Conservation (phyloP, 164 flowering plant species). For the Piper longum region DNA sequence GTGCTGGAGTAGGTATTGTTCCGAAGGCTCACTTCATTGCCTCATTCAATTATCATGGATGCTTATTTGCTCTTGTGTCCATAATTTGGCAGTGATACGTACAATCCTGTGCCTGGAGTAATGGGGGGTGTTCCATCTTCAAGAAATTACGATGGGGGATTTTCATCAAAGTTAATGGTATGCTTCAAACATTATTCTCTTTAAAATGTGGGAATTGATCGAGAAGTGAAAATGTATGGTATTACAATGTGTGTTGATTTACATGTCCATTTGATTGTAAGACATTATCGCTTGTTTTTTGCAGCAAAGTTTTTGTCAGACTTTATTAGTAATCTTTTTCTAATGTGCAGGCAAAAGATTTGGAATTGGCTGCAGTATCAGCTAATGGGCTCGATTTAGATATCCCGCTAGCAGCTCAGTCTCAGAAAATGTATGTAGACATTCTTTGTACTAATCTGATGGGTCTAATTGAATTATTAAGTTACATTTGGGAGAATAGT, state of each 20-base stretch:
- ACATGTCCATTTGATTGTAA: too few relatives aligned
- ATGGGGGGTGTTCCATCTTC: constrained; percentile 92
- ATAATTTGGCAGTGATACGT: constrained; percentile 53
- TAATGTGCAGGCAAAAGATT: constrained; percentile 62
- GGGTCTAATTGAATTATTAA: too few relatives aligned
- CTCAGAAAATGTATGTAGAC: constrained; percentile 41
- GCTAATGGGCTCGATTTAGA: constrained; percentile 42
- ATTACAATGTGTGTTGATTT: too few relatives aligned
- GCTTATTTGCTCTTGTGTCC: neutral
- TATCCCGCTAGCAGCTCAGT: constrained; percentile 46
- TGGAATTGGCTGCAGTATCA: constrained; percentile 56
- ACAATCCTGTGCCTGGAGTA: constrained; percentile 96
- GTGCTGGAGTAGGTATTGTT: constrained; percentile 59
- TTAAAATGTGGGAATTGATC: too few relatives aligned
- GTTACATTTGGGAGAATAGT: too few relatives aligned
- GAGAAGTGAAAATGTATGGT: too few relatives aligned
- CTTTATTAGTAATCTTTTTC: neutral
- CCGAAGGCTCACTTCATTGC: neutral
- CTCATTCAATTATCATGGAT: neutral
- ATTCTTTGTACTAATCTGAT: too few relatives aligned
- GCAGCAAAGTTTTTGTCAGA: neutral
- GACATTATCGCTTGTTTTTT: neutral
- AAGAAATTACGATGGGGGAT: constrained; percentile 77
- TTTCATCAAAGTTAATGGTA: constrained; percentile 90
- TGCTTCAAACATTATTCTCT: constrained; percentile 1